These are phyloP conservation scores for Boletus reticuloceps DNA, from an alignment of 768 basidiomycete species.

Conservation along the genomic window DNA sequence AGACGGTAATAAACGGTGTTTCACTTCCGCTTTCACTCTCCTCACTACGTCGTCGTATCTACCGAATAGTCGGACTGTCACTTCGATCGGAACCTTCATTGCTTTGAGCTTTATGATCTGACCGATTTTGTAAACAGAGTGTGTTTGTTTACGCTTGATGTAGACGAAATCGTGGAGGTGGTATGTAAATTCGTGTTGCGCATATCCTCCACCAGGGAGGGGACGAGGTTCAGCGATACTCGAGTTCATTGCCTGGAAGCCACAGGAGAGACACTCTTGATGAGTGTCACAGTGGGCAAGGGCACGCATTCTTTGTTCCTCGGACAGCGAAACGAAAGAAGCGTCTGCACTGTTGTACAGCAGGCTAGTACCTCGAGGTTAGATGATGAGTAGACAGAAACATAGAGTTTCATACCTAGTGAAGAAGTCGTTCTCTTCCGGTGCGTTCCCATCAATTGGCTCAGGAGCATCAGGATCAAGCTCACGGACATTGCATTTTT, in stretches of 20 bases:
- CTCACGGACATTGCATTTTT: conserved; percentile 52
- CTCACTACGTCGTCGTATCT: conserved; percentile 43
- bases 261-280: conserved; percentile 52
- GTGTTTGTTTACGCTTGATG: conserved; percentile 34
- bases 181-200: conserved; percentile 44
- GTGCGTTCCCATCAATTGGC: conserved; percentile 39
- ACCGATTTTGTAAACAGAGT: conserved; percentile 45
- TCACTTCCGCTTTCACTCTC: conserved; percentile 12
- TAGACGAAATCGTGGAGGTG: conserved; percentile 66
- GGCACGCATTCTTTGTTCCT: conserved; percentile 27
- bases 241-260: conserved; percentile 30
- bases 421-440: conserved; percentile 49
- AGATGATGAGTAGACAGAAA: not conserved
- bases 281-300: conserved; percentile 31
- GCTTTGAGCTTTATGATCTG: conserved; percentile 47
- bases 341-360: conserved; percentile 48
- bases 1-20: conserved; percentile 20
- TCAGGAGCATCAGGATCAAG: conserved; percentile 44
- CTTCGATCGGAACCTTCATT: conserved; percentile 24
- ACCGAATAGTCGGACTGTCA: conserved; percentile 42
- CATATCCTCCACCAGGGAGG: conserved; percentile 34
- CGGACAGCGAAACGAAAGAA: conserved; percentile 46
- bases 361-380: conserved; percentile 34
- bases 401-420: conserved; percentile 43
- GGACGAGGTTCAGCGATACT: conserved; percentile 22